A percentile compares a stretch with the other conserved stretches of the same genome.
Conservation (phyloP, 306 rosid genomes). For the Begonia fuchsioides region DNA sequence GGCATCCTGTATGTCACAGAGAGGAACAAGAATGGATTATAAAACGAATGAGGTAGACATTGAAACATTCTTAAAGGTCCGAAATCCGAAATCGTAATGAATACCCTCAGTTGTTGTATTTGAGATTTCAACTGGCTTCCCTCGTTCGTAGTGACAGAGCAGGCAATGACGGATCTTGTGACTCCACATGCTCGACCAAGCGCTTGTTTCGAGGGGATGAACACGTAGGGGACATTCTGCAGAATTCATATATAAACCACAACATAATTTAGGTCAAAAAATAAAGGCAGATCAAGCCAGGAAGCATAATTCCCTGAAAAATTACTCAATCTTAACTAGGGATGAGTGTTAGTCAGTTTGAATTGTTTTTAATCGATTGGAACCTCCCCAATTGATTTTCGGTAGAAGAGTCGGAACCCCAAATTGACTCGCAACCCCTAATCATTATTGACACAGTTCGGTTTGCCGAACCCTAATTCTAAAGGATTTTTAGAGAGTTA, state of each 20-base stretch:
- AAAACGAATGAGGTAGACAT: no score
- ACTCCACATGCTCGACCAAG: conserved; percentile 94
- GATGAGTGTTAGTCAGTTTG: no score
- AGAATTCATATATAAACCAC: conserved; percentile 5
- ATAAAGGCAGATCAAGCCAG: background rate
- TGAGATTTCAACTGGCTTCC: conserved; percentile 90
- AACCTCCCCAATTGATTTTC: no score
- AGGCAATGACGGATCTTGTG: conserved; percentile 76
- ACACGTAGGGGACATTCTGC: conserved; percentile 83
- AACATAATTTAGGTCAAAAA: background rate
- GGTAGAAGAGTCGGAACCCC: no score
- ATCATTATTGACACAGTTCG: no score
- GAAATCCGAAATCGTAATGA: background rate
- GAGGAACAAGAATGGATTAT: conserved; percentile 7
- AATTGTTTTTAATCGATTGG: no score
- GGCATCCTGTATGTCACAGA: conserved; percentile 49
- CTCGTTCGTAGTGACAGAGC: conserved; percentile 79
- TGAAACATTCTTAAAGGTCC: background rate
- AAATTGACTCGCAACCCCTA: no score
- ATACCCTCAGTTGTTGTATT: conserved; percentile 73
- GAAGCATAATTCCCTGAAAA: background rate
- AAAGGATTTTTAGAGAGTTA: conserved; percentile 11
- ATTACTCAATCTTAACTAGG: no score
- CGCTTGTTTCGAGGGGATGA: conserved; percentile 86
- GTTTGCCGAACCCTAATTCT: no score